phyloP scores from a whole-genome alignment of 768 basidiomycete genomes.

The Pholiota conissans region DNA sequence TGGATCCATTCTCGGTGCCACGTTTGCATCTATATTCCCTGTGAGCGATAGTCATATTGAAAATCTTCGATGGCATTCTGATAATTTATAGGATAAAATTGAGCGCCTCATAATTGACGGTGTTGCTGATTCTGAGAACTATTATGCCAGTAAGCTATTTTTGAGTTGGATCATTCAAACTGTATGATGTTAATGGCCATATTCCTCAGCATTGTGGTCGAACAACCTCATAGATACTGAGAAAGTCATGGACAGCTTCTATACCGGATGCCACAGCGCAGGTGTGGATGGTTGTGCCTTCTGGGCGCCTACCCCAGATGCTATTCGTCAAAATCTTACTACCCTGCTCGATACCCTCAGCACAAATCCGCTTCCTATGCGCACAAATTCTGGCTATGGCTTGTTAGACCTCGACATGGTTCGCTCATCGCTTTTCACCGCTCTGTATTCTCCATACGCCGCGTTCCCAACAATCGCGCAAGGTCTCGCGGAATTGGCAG shows the following conservation, averaged over 20 bases:
- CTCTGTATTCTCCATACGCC: constrained; percentile 34
- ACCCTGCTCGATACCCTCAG: constrained; percentile 29
- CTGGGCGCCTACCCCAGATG: constrained; percentile 31
- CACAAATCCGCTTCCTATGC: constrained; percentile 32
- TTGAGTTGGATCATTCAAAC: not conserved
- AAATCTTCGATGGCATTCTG: not conserved
- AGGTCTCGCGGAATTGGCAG: constrained; percentile 32
- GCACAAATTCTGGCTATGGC: constrained; percentile 28
- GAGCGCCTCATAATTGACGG: constrained; percentile 34
- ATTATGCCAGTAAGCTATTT: constrained; percentile 32
- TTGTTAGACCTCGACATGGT: constrained; percentile 34
- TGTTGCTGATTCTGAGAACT: constrained; percentile 39
- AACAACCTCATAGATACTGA: constrained; percentile 37
- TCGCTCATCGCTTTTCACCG: constrained; percentile 27
- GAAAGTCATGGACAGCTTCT: constrained; percentile 35
- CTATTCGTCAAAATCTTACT: constrained; percentile 34
- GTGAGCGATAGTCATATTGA: constrained; percentile 12
- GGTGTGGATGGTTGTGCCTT: constrained; percentile 36
- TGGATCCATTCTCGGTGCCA: constrained; percentile 25
- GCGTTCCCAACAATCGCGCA: constrained; percentile 32
- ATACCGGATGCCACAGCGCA: constrained; percentile 33
- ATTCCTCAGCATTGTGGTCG: constrained; percentile 29
- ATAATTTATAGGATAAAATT: constrained; percentile 21
- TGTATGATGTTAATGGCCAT: not conserved
- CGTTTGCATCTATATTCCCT: constrained; percentile 34